Base-by-base conservation (phyloP, 2,329 filamentous ascomycete species). In the Talaromyces atroroseus region DNA sequence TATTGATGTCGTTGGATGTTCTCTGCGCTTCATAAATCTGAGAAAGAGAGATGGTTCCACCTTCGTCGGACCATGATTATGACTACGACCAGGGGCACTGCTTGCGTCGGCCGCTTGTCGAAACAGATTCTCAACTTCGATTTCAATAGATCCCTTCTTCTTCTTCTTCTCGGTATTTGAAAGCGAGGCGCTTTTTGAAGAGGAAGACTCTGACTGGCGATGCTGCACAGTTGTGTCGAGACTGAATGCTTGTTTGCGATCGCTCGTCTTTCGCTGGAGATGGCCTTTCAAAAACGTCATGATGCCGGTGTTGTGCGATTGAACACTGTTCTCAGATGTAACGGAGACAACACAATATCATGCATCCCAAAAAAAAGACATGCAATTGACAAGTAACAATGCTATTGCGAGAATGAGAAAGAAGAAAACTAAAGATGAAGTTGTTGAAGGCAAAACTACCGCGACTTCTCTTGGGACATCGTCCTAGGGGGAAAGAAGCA, bases 261-360 rank as follows among this genome's bases (percentile, higher is more conserved):
- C 49, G 36, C 53, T 49, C 23, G 57, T 18, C 20, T 40, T 56
- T 26, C 49, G 26, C 46, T 21, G 53, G 34, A 53, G 50, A 53
- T 47, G 54, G 40, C 49, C 14, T 23, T 47, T 53, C 36, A 59
- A 44, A 21, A 56, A 53, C n/a, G 57, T 42, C 52, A 59, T 56
- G 49, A 49, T 36, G 42, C 14, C 46, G 14, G 40, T 24, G 14
- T 18, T 18, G n/a, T 29, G 42, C 42, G 34, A 8, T 69, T 62
- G 69, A 70, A 66, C 69, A 71, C 71, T 72, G n/a, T n/a, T n/a
- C n/a, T n/a, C 72, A 68, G 71, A 59, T 65, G 56, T 58, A 64
- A 64, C 16, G 12, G 4, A 40, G 16, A 40, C 36, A 87, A 77
- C 90, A 95, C 84, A 88, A 95, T 79, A 74, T 84, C 74, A 63